A percentile compares a stretch with the other conserved stretches of the same genome.
Evolutionary conservation across 805 yeast species (phyloP).

Genomic region (Ogataea naganishii): DNA sequence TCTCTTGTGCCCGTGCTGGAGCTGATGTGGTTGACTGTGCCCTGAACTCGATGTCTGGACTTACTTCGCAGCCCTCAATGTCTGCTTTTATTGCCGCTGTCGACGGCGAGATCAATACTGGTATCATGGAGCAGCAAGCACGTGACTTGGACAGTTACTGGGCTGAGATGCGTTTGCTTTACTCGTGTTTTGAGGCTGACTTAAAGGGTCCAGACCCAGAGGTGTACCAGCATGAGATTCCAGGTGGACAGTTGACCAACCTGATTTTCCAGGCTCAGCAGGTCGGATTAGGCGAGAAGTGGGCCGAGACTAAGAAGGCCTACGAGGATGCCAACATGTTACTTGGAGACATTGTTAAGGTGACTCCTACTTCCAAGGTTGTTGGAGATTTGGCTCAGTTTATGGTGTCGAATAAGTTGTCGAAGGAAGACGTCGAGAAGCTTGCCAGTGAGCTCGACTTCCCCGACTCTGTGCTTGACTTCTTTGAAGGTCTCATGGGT

Average conservation of each 20-base stretch:
- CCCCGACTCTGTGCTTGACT: conserved; percentile 98
- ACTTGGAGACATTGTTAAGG: conserved; percentile 95
- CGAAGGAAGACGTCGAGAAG: conserved; percentile 75
- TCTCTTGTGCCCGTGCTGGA: conserved; percentile 89
- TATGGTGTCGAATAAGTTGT: conserved; percentile 92
- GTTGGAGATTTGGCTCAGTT: conserved; percentile 99
- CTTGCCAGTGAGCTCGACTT: conserved; percentile 89
- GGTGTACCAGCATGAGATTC: conserved; percentile 96
- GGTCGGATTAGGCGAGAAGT: conserved; percentile 93
- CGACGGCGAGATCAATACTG: conserved; percentile 77
- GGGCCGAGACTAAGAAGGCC: conserved; percentile 94
- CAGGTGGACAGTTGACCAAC: conserved; percentile 99
- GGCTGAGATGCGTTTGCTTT: conserved; percentile 97
- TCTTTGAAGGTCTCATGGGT: conserved; percentile 99
- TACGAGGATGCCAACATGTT: conserved; percentile 85
- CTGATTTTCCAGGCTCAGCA: conserved; percentile 98
- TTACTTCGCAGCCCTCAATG: conserved; percentile 97
- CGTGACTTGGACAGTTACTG: conserved; percentile 90
- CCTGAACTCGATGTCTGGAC: conserved; percentile 93
- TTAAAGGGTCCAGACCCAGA: conserved; percentile 99
- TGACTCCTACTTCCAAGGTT: conserved; percentile 98
- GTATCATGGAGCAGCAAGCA: conserved; percentile 55
- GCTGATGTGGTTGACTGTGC: conserved; percentile 99
- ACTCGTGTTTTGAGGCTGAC: conserved; percentile 97
- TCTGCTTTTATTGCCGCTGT: conserved; percentile 87